Base-by-base conservation (phyloP, 2,329 filamentous ascomycete species). In the Teratosphaeria nubilosa region DNA sequence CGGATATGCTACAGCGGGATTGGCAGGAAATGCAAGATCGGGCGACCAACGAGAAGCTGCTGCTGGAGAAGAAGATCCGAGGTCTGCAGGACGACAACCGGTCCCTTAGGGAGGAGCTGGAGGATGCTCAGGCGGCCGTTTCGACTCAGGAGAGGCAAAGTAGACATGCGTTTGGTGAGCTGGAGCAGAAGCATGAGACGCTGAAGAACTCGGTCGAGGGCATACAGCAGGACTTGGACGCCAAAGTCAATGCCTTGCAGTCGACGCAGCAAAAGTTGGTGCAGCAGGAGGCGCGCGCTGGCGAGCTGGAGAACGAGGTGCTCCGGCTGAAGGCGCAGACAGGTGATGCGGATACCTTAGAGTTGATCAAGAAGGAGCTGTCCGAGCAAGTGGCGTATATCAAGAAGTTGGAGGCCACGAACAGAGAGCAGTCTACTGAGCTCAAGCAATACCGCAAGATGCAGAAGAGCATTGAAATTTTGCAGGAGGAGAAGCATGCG, bases 311-410 rank as follows among this genome's bases (percentile, higher is more conserved):
- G 74, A 85, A 88, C 0, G 90, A 97, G 56, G 83, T 96, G 9
- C 75, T 96, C 56, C 82, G 86, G 32, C 76, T 96, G 5, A 96
- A 92, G 70, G 89, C 91, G 0, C 88, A 94, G 66, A 88, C 88
- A 1, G 90, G 88, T 10, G 92, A 96, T 70, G 84, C 85, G 0
- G 91, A 96, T 64, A 94, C 90, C 0, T 81, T 97, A 68, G 83
- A 81, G 5, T 84, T 96, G 34, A 88, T 99, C 65, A 90, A 92
- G 70, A 83, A 86, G 64, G 91, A 99, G 74, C 80, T 99, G 4
- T 86, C 88, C 0, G 91, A 96, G 63, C 94, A 97, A 69, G 88
- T 99, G 0, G 81, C 84, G n/a, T 91, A 97, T 68, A 95, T 96
- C 63, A 86, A 90, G 59, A 86, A 83, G 31, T 78, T 99, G 2